These are phyloP conservation scores for Claviceps pusilla DNA, from an alignment of 2,329 filamentous ascomycete genomes.

Conservation along the genomic window DNA sequence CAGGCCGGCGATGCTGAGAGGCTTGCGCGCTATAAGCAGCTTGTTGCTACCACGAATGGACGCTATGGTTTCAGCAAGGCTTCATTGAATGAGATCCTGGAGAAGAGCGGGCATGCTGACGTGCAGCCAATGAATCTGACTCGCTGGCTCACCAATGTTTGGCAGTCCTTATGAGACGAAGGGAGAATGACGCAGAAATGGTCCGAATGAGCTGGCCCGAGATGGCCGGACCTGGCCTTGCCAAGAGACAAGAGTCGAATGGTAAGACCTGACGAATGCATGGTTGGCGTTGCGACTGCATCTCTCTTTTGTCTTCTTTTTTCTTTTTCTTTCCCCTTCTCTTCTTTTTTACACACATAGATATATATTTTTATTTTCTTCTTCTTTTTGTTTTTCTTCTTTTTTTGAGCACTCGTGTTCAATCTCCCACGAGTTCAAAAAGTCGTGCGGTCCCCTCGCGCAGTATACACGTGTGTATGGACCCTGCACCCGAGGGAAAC, in stretches of 20 bases:
- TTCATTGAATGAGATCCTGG: slow-evolving; percentile 41
- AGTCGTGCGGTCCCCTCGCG: neutral
- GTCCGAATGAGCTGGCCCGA: neutral
- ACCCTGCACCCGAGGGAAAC: too few species aligned
- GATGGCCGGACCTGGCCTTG: neutral
- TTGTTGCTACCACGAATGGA: slow-evolving; percentile 53
- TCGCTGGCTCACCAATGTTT: slow-evolving; percentile 32
- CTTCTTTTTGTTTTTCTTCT: neutral
- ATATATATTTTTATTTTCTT: neutral
- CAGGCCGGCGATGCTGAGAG: slow-evolving; percentile 32
- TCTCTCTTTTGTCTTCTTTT: neutral
- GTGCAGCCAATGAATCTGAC: slow-evolving; percentile 36
- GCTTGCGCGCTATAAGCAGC: slow-evolving; percentile 41
- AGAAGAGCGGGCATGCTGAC: slow-evolving; percentile 20
- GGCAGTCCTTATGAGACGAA: slow-evolving; percentile 4
- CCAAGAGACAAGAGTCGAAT: neutral
- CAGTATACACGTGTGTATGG: neutral
- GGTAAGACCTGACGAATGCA: neutral
- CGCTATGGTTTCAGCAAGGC: slow-evolving; percentile 48
- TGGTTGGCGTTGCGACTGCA: neutral
- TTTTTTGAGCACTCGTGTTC: neutral
- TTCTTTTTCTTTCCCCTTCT: neutral
- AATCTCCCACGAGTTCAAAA: neutral
- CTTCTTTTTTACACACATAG: neutral
- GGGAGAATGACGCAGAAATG: neutral